Base-by-base conservation (phyloP, 768 basidiomycete genomes). In the Asterophora lycoperdoides region DNA sequence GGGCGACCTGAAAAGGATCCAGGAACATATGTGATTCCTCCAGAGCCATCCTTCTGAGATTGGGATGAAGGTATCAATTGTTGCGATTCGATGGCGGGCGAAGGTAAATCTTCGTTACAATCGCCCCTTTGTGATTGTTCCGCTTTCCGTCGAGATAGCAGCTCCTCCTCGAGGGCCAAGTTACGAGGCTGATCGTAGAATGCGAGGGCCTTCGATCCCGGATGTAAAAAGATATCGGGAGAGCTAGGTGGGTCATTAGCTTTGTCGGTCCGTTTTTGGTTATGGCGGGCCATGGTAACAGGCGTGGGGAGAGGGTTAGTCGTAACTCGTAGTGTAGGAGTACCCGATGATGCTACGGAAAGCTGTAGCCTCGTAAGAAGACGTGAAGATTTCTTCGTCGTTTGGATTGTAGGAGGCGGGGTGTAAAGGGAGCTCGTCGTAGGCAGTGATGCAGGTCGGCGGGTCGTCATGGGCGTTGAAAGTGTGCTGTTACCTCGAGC, bases 11-110 rank as follows among this genome's bases (percentile, higher is more conserved):
- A 14, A 19, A 20, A 7, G 14, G 7, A 41, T 7, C 2, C 9
- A 8, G n/a, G 30, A 40, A 38, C 3, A 17, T 33, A 29, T 15
- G 23, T 9, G 23, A 40, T 19, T 28, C 50, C 41, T 17, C 43
- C 49, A 8, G 46, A 44, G 23, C 59, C 61, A 20, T 53, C 46
- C 18, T 51, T 44, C 41, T 72, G 69, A 19, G 60, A 65, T 51
- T 70, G 71, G 18, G 71, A 74, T 4, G 69, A 71, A 15, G 67
- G 70, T n/a, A 71, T 52, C 36, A 48, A 28, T 0, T 44, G 49
- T 37, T 55, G 51, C 23, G 53, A 53, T 19, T 15, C 39, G 23
- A 23, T 6, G 23, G 11, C 19, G 6, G 37, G 40, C 20, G 29
- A 51, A 39, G 10, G 37, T 6, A 40, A 48, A 36, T 29, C n/a